Base-by-base conservation (phyloP, 1,139 yeast genomes). In the Oligophagozyma castellii region DNA sequence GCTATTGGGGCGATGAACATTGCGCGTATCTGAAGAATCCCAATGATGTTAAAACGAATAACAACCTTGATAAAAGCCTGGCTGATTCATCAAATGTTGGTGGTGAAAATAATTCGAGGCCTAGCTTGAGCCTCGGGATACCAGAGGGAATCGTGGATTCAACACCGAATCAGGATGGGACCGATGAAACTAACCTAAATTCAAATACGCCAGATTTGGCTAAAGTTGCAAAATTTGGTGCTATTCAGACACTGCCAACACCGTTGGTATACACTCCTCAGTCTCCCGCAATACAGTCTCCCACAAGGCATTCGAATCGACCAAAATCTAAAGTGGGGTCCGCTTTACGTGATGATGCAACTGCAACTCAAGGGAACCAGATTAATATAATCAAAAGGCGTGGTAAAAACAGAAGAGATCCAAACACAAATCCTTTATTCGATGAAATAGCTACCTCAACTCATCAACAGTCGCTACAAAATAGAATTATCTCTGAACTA, bases 221-320 rank as follows among this genome's bases (percentile, higher is more conserved):
- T n/a, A n/a, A n/a, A n/a, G n/a, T n/a, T n/a, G n/a, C n/a, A n/a
- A n/a, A n/a, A n/a, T n/a, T n/a, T n/a, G n/a, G n/a, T n/a, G n/a
- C n/a, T n/a, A n/a, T n/a, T n/a, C 39, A 43, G 4, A 33, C 37
- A 14, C 30, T 50, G 20, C 55, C 55, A 2, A 50, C 55, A 3
- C 55, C 55, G 21, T 42, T 48, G 45, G 32, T 38, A 2, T 48
- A 45, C 28, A 38, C 45, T 6, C 51, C 51, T 4, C 13, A 28
- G 12, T 38, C 48, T 5, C 51, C 53, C 6, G 35, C 32, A 5
- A 21, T 40, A 12, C 26, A 39, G 22, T 32, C 39, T n/a, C 30
- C 36, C 3, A 40, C 40, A 22, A 36, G 35, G 30, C 32, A 46
- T 23, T 27, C 33, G 2, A 34, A 32, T 13, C 19, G 30, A 5